Evolutionary conservation across 306 rosid species (phyloP), one percentile per base, ranked within the genome.

Genomic region (Glycine soja): DNA sequence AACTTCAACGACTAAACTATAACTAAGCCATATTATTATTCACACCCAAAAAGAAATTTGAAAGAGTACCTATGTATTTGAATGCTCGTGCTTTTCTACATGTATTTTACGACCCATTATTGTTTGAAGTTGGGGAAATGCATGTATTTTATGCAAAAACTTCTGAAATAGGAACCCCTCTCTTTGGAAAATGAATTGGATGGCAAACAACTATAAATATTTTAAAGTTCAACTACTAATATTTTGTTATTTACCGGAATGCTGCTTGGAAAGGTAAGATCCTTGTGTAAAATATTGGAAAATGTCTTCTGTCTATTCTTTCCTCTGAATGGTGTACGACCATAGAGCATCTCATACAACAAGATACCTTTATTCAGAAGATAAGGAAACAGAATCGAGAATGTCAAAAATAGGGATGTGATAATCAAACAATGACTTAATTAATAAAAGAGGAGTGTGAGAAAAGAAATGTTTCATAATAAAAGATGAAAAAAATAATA

Each of bases 301-400:
- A 93, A 95, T 76, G 99, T 93, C 85, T 86, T 91, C 84, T 90
- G 92, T 79, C 99, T 93, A 50, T 93, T 90, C 88, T 91, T 95
- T 8, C 99, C 99, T 79, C 97, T 85, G 73, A 95, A 95, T 48
- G 99, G 99, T 11, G 99, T 95, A 13, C 97, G 97, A 3, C 99
- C 98, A 42, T 93, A 95, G 19, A 95, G 92, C 99, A 95, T 91
- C 86, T 95, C 99, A 74, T 95, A 95, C 90, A 95, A 73, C 85
- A 95, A 86, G 75, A 93, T 86, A 81, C 99, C 99, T 95, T 81
- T 76, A 84, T 51, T 72, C 77, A 81, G 72, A 80, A 81, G 73
- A 85, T 4, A 18, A 71, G 62, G 47, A 68, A 50, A 80, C 36
- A 52, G n/a, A 15, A 61, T 51, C 47, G 77, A 66, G 50, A 70